Evolutionary conservation across 768 basidiomycete species (phyloP).

Genomic region (Psilocybe cubensis): DNA sequence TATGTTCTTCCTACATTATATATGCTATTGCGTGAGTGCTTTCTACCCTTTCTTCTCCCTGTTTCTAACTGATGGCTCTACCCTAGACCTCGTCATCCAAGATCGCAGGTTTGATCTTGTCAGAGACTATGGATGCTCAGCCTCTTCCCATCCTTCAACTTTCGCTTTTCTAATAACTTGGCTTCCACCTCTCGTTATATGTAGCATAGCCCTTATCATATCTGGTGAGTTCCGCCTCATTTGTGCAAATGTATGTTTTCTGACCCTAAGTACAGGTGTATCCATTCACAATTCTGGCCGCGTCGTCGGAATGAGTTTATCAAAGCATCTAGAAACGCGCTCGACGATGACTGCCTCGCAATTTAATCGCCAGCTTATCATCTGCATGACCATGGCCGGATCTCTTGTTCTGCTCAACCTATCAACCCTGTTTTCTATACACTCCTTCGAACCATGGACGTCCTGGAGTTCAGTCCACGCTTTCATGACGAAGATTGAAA

Average conservation of each 20-base stretch:
- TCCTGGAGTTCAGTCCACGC: slow-evolving; percentile 1
- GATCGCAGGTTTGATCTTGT: slow-evolving; percentile 66
- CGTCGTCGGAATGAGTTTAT: background rate
- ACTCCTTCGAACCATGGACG: background rate
- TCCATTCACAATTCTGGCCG: background rate
- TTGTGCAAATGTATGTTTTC: background rate
- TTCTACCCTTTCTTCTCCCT: background rate
- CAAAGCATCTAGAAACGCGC: background rate
- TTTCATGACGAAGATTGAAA: slow-evolving; percentile 38
- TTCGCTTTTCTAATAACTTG: slow-evolving; percentile 46
- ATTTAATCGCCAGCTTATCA: slow-evolving; percentile 14
- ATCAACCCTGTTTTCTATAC: slow-evolving; percentile 32
- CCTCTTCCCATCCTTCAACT: slow-evolving; percentile 47
- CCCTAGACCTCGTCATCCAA: slow-evolving; percentile 58
- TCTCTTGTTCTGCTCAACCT: slow-evolving; percentile 24
- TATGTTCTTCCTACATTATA: slow-evolving; percentile 58
- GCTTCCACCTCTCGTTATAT: slow-evolving; percentile 43
- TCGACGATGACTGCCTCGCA: slow-evolving; percentile 1
- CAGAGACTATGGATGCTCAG: slow-evolving; percentile 58
- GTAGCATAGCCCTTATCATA: background rate
- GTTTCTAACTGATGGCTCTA: slow-evolving; percentile 1
- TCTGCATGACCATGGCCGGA: background rate
- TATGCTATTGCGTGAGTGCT: slow-evolving; percentile 58
- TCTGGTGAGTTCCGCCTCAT: background rate
- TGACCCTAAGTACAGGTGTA: background rate